Base-by-base conservation (phyloP, 768 basidiomycete genomes). In the Hygrophorus russula region DNA sequence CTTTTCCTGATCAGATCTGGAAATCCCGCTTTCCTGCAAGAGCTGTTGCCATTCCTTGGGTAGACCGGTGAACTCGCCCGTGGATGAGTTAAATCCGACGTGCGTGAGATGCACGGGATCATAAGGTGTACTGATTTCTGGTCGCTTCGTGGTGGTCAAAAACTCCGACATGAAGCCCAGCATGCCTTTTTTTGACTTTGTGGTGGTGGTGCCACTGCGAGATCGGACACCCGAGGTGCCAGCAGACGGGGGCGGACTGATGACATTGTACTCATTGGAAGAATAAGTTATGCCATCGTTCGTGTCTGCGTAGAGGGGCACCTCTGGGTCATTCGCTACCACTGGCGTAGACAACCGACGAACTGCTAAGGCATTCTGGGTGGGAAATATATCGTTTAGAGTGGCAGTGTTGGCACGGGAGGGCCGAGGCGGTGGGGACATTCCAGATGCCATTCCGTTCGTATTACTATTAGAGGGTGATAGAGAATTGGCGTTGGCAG, bases 11-110 rank as follows among this genome's bases (percentile, higher is more conserved):
- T 99, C 92, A 17, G 68, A 72, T 53, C 85, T 78, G 31, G 90
- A 92, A 57, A 98, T 97, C 42, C 96, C 96, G 49, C 84, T 89
- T 60, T 97, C 92, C 62, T 90, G 89, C 38, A 99, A 64, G 4
- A 97, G 73, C 60, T 97, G 90, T 58, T 99, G 96, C 96, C 96
- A 99, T 67, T 98, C 94, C 62, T 94, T 94, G 2, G 96, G 96
- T 27, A 99, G 71, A 2, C 96, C 96, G 7, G 90, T 92, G 66
- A 93, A 98, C 65, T 99, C 94, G 46, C 96, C 96, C 0, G 94
- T 98, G 45, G 90, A 94, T 5, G 89, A 88, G 63, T 99, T 97
- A 78, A 97, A 98, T 47, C 94, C 94, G 58, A 99, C 96, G 59
- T 99, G 96, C 2, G 96, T 98, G 56, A 99, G 83, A 67, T 98